These are phyloP conservation scores for Primulina eburnea DNA, from an alignment of 257 asterid species.

Conservation along the genomic window DNA sequence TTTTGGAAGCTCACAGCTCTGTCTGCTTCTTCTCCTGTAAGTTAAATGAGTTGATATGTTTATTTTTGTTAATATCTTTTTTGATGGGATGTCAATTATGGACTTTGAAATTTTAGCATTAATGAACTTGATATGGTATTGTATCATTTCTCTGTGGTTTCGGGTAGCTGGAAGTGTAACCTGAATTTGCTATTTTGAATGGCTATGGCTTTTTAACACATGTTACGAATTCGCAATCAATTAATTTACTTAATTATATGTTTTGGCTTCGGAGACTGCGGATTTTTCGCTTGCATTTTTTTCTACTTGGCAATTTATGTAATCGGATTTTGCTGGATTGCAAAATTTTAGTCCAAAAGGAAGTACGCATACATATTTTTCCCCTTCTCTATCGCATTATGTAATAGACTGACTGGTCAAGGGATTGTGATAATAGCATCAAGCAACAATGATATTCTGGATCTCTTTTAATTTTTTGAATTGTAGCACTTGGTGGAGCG, in stretches of 20 bases:
- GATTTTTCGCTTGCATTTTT: slow-evolving; percentile 7
- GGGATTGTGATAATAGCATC: not conserved
- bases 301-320: slow-evolving; percentile 9
- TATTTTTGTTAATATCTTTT: not conserved
- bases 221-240: slow-evolving; percentile 12
- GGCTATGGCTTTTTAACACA: not conserved
- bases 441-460: not conserved
- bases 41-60: slow-evolving; percentile 23
- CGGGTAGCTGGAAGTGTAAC: slow-evolving; percentile 6
- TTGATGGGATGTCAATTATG: slow-evolving; percentile 9
- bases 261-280: not conserved
- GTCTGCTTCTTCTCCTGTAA: slow-evolving; percentile 91
- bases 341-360: not conserved
- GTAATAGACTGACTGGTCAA: not conserved
- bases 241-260: not conserved
- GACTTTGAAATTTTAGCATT: slow-evolving; percentile 16
- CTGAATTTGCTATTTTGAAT: not conserved
- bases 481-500: not conserved
- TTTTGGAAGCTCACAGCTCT: slow-evolving; percentile 94
- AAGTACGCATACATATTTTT: not conserved
- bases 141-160: not conserved
- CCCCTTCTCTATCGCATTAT: no score
- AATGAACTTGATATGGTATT: slow-evolving; percentile 11
- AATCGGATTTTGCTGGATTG: not conserved
- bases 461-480: not conserved